A percentile compares a stretch with the other conserved stretches of the same genome.
Conservation (phyloP, 768 basidiomycete genomes). For the Russula olivacea region DNA sequence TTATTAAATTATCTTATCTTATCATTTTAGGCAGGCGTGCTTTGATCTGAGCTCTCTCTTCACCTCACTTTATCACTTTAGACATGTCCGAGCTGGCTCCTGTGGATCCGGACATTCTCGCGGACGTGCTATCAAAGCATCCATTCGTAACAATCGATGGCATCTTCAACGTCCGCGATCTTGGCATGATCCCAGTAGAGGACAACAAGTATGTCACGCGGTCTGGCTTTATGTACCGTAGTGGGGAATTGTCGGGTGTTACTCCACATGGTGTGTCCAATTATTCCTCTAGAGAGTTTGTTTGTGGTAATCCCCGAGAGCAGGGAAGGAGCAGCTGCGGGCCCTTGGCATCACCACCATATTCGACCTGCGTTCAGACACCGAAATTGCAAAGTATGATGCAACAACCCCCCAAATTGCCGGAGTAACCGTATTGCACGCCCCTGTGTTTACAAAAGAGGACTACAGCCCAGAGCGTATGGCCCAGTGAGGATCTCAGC, state of each 20-base stretch:
- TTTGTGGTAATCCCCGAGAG: background rate
- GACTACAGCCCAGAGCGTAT: slow-evolving; percentile 83
- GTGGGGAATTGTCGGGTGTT: slow-evolving; percentile 67
- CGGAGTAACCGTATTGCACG: slow-evolving; percentile 53
- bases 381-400: slow-evolving; percentile 70
- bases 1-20: slow-evolving; percentile 15
- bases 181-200: slow-evolving; percentile 55
- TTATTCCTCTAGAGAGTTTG: background rate
- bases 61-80: background rate
- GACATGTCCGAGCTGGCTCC: slow-evolving; percentile 44
- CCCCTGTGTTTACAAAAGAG: slow-evolving; percentile 59
- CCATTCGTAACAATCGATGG: slow-evolving; percentile 70
- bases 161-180: slow-evolving; percentile 69
- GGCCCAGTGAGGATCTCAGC: slow-evolving; percentile 64
- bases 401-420: slow-evolving; percentile 58
- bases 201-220: slow-evolving; percentile 46
- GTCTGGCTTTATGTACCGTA: slow-evolving; percentile 54
- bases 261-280: slow-evolving; percentile 54
- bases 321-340: slow-evolving; percentile 54
- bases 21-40: background rate
- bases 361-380: slow-evolving; percentile 76
- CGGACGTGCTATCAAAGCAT: slow-evolving; percentile 55
- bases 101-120: slow-evolving; percentile 60
- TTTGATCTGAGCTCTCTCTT: background rate
- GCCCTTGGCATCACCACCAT: slow-evolving; percentile 60